Conservation (phyloP, 2,329 filamentous ascomycete species). For the Ilyonectria destructans region DNA sequence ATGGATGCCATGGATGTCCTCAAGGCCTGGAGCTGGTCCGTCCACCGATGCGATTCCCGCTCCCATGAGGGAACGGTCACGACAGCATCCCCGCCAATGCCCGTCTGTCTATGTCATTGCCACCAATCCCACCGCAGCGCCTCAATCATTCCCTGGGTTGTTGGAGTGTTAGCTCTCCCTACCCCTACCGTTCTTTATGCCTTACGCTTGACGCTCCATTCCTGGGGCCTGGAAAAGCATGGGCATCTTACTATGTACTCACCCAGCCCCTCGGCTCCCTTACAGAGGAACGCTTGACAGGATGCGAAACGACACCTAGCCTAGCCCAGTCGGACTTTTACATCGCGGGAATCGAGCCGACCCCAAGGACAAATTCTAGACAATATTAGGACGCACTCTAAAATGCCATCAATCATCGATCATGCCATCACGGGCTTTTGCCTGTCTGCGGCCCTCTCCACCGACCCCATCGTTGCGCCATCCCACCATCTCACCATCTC, state of each 20-base stretch:
- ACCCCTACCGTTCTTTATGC: constrained; percentile 12
- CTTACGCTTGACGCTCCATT: constrained; percentile 14
- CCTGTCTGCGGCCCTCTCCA: constrained; percentile 5
- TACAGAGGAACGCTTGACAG: constrained; percentile 12
- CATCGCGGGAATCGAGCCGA: background rate
- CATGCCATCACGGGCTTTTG: constrained; percentile 1
- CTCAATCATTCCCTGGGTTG: background rate
- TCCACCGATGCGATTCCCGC: constrained; percentile 25
- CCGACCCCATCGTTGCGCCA: constrained; percentile 11
- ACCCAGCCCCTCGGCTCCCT: constrained; percentile 2
- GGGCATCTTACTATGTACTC: background rate
- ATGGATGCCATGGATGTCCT: background rate
- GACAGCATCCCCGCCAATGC: constrained; percentile 16
- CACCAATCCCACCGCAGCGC: constrained; percentile 14
- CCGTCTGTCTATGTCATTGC: constrained; percentile 1
- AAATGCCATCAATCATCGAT: constrained; percentile 18
- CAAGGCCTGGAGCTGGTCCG: constrained; percentile 2
- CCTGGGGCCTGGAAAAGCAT: background rate
- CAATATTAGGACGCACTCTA: background rate
- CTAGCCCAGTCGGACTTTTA: background rate
- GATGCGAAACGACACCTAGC: constrained; percentile 17
- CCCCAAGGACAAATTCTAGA: background rate
- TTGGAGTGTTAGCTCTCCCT: background rate
- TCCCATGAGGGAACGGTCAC: constrained; percentile 12
- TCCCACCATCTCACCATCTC: constrained; percentile 3